Evolutionary conservation across 1,284 basidiomycete species (phyloP), one percentile per base, ranked within the genome.

Genomic region (Fomitiporia mediterranea): DNA sequence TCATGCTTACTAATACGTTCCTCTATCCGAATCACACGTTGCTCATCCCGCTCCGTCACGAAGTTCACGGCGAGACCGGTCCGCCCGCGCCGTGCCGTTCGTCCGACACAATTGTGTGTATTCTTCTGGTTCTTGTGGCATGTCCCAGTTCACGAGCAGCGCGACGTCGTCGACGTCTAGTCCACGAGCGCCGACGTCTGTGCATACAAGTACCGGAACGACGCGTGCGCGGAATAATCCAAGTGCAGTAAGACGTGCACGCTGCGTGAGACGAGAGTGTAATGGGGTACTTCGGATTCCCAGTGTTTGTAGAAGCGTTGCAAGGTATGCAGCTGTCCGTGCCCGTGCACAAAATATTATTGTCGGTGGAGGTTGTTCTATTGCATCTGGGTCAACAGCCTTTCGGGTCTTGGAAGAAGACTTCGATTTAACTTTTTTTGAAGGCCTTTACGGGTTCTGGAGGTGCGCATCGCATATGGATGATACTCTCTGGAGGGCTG

Each of bases 61-160:
- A 99, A 91, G 64, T 93, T 98, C 43, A 99, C 80, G 0, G 94
- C 93, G 55, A 94, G 78, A 67, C 97, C 97, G 3, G 84, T 86
- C 65, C 84, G 81, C 4, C 95, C 95, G n/a, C 89, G 91, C 66
- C 97, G 86, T 30, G 96, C 97, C 11, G 97, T 99, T 65, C 97
- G 77, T 38, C 89, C 88, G 9, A 89, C 88, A n/a, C 86, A 79
- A 69, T n/a, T 91, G 88, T 9, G 85, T 89, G 67, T 90, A 88
- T 69, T 89, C 84, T 70, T 89, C 79, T 4, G 87, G 78, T 65
- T 87, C 84, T 19, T 74, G 74, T 51, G 97, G 89, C 63, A 99
- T 70, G 69, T 99, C 97, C 94, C 94, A 99, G 65, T 99, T 99
- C 60, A 97, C 78, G 35, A 98, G 93, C 74, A 97, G 83, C 19